Percentiles rank a stretch among this genome's conserved stretches.
phyloP scores from a whole-genome alignment of 495 filamentous ascomycete species.

The Lasiosphaeris hirsuta region DNA sequence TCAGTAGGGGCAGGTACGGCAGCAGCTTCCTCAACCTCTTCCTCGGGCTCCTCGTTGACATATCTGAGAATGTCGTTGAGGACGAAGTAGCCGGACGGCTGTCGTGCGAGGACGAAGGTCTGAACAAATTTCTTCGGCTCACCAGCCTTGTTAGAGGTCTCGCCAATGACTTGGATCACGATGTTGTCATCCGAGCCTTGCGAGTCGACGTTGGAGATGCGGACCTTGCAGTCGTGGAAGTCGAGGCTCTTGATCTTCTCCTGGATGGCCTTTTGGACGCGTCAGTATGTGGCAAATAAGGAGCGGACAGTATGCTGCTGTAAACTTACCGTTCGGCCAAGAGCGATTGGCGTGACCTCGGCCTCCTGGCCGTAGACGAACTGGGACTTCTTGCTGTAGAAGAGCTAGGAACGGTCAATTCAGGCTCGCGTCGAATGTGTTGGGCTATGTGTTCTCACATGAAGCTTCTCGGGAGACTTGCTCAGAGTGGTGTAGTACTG shows the following conservation, averaged over 20 bases:
- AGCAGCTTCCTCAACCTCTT: conserved; percentile 45
- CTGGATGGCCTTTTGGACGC: conserved; percentile 67
- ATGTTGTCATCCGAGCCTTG: conserved; percentile 90
- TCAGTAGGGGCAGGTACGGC: conserved; percentile 40
- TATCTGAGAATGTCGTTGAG: conserved; percentile 97
- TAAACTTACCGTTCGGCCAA: conserved; percentile 75
- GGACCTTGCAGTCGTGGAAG: conserved; percentile 97
- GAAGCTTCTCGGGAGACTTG: conserved; percentile 88
- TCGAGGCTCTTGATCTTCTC: conserved; percentile 89
- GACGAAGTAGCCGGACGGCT: conserved; percentile 96
- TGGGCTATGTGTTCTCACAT: conserved; percentile 52
- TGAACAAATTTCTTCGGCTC: conserved; percentile 94
- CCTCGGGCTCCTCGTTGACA: conserved; percentile 73
- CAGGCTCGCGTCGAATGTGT: not conserved
- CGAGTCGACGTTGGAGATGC: conserved; percentile 95
- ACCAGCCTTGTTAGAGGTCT: conserved; percentile 88
- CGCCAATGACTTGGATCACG: conserved; percentile 94
- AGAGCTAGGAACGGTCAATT: conserved; percentile 46
- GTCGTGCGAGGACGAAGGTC: conserved; percentile 96
- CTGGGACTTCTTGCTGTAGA: conserved; percentile 79
- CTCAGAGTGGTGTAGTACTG: conserved; percentile 98
- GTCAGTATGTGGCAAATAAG: conserved; percentile 13
- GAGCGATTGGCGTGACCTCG: conserved; percentile 74
- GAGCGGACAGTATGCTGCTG: not conserved
- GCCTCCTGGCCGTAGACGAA: conserved; percentile 84